Evolutionary conservation across 441 rosid genomes (phyloP), one percentile per base, ranked within the genome.

Genomic region (Kokia cookei): DNA sequence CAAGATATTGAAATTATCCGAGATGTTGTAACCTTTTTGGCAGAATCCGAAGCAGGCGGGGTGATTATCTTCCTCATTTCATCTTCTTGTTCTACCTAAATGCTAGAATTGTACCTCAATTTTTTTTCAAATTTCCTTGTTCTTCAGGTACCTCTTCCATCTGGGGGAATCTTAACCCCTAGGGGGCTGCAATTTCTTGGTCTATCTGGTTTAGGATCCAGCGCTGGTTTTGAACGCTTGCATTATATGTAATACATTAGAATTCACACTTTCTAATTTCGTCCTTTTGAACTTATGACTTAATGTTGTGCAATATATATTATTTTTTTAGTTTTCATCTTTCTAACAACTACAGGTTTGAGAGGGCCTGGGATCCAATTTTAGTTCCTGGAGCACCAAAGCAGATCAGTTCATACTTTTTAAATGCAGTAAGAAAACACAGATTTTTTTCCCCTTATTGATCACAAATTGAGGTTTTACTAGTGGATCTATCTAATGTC

Each of bases 281-380:
- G 10, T 68, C 11, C 60, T n/a, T 48, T 10, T 26, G 40, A 60
- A 12, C 3, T 42, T 29, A 57, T 13, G 19, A 15, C 12, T 32
- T 72, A 42, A 40, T 45, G 5, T 65, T 14, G 26, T 51, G 51
- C 69, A 55, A 62, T 8, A 76, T 61, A 75, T 54, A 35, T 3
- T 27, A 12, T 68, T 43, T 40, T 40, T 40, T 37, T 54, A 74
- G n/a, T 55, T 19, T 51, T 62, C 32, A 60, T 75, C 35, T 75
- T 27, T 72, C 40, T 19, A 53, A 32, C 60, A 54, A 73, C 29
- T 73, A 42, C 66, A 95, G 99, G 92, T 78, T 95, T 78, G 97
- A 96, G 88, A 90, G 91, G 79, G 94, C 82, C 17, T 96, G 99
- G 98, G 98, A 96, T 88, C 98, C 99, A 45, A 60, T 84, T 27